These are phyloP conservation scores for Ploettnerulaceae sp. DNA, from an alignment of 2,329 filamentous ascomycete species.

Conservation along the genomic window DNA sequence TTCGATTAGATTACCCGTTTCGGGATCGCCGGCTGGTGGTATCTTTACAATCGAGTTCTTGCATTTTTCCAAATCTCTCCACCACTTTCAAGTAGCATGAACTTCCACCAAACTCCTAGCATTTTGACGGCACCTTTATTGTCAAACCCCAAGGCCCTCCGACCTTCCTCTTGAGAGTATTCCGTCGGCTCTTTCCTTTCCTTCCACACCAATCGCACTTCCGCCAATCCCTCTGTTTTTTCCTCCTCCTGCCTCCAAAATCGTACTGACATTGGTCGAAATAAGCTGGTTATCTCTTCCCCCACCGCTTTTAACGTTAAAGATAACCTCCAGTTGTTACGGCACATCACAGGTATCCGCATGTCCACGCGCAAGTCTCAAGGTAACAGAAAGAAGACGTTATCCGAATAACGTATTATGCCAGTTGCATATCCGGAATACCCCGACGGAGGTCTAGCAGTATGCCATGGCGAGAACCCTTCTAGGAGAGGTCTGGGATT, in stretches of 20 bases:
- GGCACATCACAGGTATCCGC: conserved; percentile 35
- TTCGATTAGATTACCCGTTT: no score
- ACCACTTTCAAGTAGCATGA: neutral
- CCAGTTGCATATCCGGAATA: conserved; percentile 33
- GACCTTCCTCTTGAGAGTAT: conserved; percentile 11
- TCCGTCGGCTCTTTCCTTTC: conserved; percentile 5
- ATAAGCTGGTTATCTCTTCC: conserved; percentile 21
- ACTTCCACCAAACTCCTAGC: conserved; percentile 10
- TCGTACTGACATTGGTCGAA: conserved; percentile 35
- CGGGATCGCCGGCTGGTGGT: no score
- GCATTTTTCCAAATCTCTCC: neutral
- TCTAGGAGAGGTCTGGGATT: conserved; percentile 35
- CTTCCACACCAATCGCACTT: conserved; percentile 38
- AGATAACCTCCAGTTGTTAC: conserved; percentile 39
- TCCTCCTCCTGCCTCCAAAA: conserved; percentile 35
- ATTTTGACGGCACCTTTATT: conserved; percentile 4
- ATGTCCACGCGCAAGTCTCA: conserved; percentile 37
- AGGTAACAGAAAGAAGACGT: conserved; percentile 34
- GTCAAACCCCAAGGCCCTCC: conserved; percentile 6
- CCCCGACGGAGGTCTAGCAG: conserved; percentile 35
- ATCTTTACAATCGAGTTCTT: no score
- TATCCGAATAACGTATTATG: conserved; percentile 38
- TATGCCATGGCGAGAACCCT: conserved; percentile 42
- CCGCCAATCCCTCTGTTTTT: conserved; percentile 35
- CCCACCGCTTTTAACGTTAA: conserved; percentile 29